Percentiles rank a stretch among this genome's conserved stretches.
phyloP scores from a whole-genome alignment of 2,329 filamentous ascomycete species.

The Alternaria viburni region DNA sequence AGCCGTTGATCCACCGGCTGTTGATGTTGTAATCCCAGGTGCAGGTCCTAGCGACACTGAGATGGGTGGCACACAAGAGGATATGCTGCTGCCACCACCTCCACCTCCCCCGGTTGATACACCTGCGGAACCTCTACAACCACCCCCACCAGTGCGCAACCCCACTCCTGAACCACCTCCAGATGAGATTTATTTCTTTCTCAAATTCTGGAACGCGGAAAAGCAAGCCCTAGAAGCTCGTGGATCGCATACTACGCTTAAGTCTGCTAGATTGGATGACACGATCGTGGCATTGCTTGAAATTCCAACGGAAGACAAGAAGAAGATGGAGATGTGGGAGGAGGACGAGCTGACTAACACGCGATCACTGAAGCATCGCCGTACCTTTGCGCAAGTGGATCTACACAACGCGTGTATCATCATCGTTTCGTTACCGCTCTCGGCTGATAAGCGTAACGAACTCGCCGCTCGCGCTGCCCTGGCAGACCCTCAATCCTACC shows the following conservation, averaged over 20 bases:
- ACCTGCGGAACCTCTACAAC: conserved; percentile 20
- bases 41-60: conserved; percentile 36
- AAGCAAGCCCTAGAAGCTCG: conserved; percentile 41
- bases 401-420: conserved; percentile 43
- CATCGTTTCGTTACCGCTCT: conserved; percentile 36
- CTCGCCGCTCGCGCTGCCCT: conserved; percentile 44
- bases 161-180: conserved; percentile 31
- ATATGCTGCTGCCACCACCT: conserved; percentile 35
- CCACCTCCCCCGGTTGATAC: conserved; percentile 22
- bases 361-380: conserved; percentile 36
- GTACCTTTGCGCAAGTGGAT: conserved; percentile 43
- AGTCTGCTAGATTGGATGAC: conserved; percentile 43
- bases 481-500: conserved; percentile 49
- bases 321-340: conserved; percentile 59
- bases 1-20: conserved; percentile 24
- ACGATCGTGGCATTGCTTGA: conserved; percentile 39
- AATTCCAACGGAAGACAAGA: conserved; percentile 39
- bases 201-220: conserved; percentile 50
- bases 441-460: conserved; percentile 34
- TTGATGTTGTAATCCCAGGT: conserved; percentile 30
- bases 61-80: conserved; percentile 45
- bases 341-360: conserved; percentile 47
- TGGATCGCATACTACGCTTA: conserved; percentile 41
- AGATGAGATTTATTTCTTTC: conserved; percentile 50
- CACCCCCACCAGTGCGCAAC: conserved; percentile 25